phyloP scores from a whole-genome alignment of 1,139 yeast species.

The Suhomyces choctaworum region DNA sequence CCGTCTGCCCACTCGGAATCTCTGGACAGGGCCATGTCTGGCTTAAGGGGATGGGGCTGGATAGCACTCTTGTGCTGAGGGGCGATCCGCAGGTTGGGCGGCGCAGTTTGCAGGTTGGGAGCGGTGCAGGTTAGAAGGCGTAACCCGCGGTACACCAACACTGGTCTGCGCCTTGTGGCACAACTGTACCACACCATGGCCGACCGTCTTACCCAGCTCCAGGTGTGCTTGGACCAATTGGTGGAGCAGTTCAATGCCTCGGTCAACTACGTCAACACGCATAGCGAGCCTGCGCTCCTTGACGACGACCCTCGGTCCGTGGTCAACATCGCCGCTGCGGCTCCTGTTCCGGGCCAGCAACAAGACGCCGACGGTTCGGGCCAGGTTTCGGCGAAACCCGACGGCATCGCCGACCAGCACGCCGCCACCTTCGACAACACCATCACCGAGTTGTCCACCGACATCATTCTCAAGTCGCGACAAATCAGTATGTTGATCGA shows the following conservation, averaged over 20 bases:
- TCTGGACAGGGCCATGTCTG: constrained; percentile 1
- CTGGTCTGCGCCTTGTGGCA: too few species aligned
- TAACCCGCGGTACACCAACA: too few species aligned
- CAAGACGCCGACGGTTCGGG: constrained; percentile 36
- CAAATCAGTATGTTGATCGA: constrained; percentile 86
- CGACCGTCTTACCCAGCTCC: constrained; percentile 89
- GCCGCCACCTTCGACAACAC: constrained; percentile 47
- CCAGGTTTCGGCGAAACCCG: constrained; percentile 11
- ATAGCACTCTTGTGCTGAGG: too few species aligned
- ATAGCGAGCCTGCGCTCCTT: constrained; percentile 40
- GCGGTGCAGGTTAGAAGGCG: too few species aligned
- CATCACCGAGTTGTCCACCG: constrained; percentile 74
- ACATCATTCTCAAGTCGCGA: constrained; percentile 78
- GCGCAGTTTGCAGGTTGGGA: too few species aligned
- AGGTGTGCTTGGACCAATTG: constrained; percentile 86
- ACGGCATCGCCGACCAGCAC: constrained; percentile 16
- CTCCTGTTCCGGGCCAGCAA: constrained; percentile 51
- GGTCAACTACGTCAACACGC: constrained; percentile 72
- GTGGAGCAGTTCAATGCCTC: constrained; percentile 92
- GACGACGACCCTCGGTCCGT: constrained; percentile 43
- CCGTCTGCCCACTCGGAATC: constrained; percentile 6
- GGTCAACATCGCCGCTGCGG: constrained; percentile 44
- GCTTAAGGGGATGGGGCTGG: too few species aligned
- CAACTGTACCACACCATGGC: constrained; percentile 56
- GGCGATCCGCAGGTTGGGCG: too few species aligned